Percentiles rank a stretch among this genome's conserved stretches.
Conservation (phyloP, 805 yeast species). For the Crinitomyces ghanaensis region DNA sequence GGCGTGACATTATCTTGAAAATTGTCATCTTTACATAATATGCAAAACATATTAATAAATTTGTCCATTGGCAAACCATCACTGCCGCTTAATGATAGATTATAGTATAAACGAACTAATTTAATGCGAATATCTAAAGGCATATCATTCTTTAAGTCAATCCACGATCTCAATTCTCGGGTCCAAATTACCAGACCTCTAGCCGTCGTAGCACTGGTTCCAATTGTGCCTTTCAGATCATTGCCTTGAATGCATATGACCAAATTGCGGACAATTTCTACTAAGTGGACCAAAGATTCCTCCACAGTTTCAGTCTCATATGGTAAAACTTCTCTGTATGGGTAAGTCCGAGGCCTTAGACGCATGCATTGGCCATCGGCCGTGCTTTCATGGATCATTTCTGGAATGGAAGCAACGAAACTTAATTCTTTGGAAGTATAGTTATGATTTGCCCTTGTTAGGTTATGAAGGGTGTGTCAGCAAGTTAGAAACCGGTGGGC, state of each 20-base stretch:
- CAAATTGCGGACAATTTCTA: constrained; percentile 70
- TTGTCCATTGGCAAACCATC: constrained; percentile 50
- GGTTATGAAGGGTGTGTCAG: no score
- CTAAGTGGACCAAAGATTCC: constrained; percentile 62
- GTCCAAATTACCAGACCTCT: constrained; percentile 78
- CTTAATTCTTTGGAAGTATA: no score
- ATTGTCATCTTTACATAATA: constrained; percentile 39
- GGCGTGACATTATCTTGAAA: constrained; percentile 25
- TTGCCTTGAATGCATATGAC: constrained; percentile 65
- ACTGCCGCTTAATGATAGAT: constrained; percentile 60
- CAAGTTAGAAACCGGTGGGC: no score
- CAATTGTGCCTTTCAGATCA: constrained; percentile 61
- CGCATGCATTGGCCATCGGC: no score
- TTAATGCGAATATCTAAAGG: constrained; percentile 54
- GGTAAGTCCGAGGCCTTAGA: constrained; percentile 31
- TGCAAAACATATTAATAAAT: constrained; percentile 50
- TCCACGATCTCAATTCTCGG: constrained; percentile 66
- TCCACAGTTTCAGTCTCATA: constrained; percentile 56
- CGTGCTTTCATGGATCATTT: no score
- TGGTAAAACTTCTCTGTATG: constrained; percentile 45
- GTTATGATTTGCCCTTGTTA: no score
- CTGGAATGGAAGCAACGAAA: no score
- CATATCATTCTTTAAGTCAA: constrained; percentile 66
- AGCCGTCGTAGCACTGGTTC: constrained; percentile 44
- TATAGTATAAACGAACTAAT: constrained; percentile 58